phyloP scores from a whole-genome alignment of 495 filamentous ascomycete species.

The Pseudotulostoma volvatum region DNA sequence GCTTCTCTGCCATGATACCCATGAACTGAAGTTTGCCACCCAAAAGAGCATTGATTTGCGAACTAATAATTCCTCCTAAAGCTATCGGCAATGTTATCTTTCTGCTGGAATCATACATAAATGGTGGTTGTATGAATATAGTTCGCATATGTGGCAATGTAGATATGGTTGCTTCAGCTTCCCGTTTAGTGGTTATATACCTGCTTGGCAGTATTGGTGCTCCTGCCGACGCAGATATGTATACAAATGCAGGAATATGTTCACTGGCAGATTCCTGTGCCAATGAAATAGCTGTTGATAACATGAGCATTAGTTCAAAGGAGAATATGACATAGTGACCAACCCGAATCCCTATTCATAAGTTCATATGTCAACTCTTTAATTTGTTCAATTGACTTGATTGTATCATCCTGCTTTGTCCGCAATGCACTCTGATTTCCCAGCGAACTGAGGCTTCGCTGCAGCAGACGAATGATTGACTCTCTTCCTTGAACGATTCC shows the following conservation, averaged over 20 bases:
- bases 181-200: constrained; percentile 84
- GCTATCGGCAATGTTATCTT: constrained; percentile 75
- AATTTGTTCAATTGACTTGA: constrained; percentile 46
- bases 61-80: constrained; percentile 47
- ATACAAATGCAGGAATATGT: constrained; percentile 56
- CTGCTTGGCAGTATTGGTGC: constrained; percentile 65
- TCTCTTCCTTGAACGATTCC: constrained; percentile 70
- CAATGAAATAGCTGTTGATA: constrained; percentile 44
- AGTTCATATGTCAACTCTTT: constrained; percentile 87
- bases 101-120: constrained; percentile 75
- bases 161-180: constrained; percentile 69
- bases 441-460: constrained; percentile 51
- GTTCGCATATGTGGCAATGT: constrained; percentile 57
- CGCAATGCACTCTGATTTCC: constrained; percentile 53
- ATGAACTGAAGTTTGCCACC: constrained; percentile 57
- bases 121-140: constrained; percentile 70
- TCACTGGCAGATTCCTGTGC: constrained; percentile 57
- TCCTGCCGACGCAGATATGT: constrained; percentile 74
- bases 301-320: background rate
- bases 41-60: constrained; percentile 53
- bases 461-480: constrained; percentile 54
- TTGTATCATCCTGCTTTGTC: constrained; percentile 35
- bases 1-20: constrained; percentile 70
- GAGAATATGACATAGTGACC: constrained; percentile 6
- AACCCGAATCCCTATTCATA: constrained; percentile 84